Base-by-base conservation (phyloP, 139 green algal species). In the Chlamydomonas incerta region DNA sequence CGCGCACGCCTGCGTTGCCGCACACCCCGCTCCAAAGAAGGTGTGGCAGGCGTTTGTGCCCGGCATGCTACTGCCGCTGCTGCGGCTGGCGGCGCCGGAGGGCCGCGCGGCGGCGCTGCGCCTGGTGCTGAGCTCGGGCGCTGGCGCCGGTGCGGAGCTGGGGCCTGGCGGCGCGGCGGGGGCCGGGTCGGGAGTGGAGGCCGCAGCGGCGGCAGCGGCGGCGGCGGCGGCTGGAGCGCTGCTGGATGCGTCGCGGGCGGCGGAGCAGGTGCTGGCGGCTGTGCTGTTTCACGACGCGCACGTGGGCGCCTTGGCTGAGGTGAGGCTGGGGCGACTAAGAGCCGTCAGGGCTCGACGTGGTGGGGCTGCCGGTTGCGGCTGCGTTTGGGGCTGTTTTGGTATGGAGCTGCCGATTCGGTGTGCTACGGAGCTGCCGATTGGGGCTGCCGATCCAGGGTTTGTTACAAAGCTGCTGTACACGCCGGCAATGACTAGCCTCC, bases 251-350 rank as follows among this genome's bases (percentile, higher is more conserved):
- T 58, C 47, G 6, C 46, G 62, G 8, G 58, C 72, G 2, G 83
- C 72, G 31, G 46, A 71, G 33, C 28, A 55, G 31, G 65, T 88
- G 47, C 50, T 88, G 28, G 34, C 33, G 23, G 63, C 63, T 11
- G 71, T 83, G 55, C 63, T 88, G 20, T 73, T 88, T 28, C n/a
- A 83, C 28, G 83, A 88, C 47, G 65, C 50, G 21, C 83, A 88
- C 34, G 65, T 88, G 24, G 73, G 33, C 0, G 50, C 58, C 0
- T 65, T 88, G 47, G 62, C 74, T 15, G 73, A 83, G 62, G 47
- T 83, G 55, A 17, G 68, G 23, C n/a, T n/a, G n/a, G n/a, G n/a
- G n/a, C n/a, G n/a, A n/a, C n/a, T n/a, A n/a, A n/a, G n/a, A n/a
- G n/a, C n/a, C n/a, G n/a, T n/a, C n/a, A n/a, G n/a, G n/a, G n/a